Conservation (phyloP, 805 yeast species). For the Spathaspora gorwiae region DNA sequence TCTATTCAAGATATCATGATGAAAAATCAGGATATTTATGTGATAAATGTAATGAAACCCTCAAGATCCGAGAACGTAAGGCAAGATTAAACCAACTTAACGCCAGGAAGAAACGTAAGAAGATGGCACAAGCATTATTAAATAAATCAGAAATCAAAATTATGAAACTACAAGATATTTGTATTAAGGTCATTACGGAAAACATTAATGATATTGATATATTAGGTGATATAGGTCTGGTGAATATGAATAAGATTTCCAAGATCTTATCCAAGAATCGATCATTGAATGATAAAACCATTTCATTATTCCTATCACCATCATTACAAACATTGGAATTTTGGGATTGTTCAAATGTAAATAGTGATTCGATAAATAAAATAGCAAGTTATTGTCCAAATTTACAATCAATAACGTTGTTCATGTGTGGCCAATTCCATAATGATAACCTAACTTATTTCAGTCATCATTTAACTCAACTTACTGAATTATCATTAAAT, state of each 20-base stretch:
- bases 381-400: slow-evolving; percentile 80
- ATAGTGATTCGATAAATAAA: slow-evolving; percentile 57
- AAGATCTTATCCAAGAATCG: slow-evolving; percentile 79
- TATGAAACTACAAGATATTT: slow-evolving; percentile 76
- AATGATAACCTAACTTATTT: slow-evolving; percentile 68
- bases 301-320: slow-evolving; percentile 68
- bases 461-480: slow-evolving; percentile 50
- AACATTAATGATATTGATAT: slow-evolving; percentile 73
- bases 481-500: slow-evolving; percentile 61
- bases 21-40: slow-evolving; percentile 64
- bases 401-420: slow-evolving; percentile 57
- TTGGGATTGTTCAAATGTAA: slow-evolving; percentile 89
- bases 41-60: slow-evolving; percentile 48
- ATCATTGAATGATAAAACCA: slow-evolving; percentile 66
- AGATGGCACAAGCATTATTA: slow-evolving; percentile 77
- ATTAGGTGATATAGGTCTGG: slow-evolving; percentile 80
- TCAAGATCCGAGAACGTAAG: slow-evolving; percentile 39
- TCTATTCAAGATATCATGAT: slow-evolving; percentile 54
- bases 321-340: slow-evolving; percentile 56
- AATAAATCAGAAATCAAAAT: slow-evolving; percentile 61
- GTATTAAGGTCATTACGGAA: slow-evolving; percentile 62
- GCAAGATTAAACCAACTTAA: slow-evolving; percentile 51
- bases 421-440: slow-evolving; percentile 92
- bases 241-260: slow-evolving; percentile 67
- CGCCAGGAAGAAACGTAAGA: slow-evolving; percentile 71